Evolutionary conservation across 352 stramenopile genomes (phyloP).

Genomic region (Pythium rhizo-oryzae): DNA sequence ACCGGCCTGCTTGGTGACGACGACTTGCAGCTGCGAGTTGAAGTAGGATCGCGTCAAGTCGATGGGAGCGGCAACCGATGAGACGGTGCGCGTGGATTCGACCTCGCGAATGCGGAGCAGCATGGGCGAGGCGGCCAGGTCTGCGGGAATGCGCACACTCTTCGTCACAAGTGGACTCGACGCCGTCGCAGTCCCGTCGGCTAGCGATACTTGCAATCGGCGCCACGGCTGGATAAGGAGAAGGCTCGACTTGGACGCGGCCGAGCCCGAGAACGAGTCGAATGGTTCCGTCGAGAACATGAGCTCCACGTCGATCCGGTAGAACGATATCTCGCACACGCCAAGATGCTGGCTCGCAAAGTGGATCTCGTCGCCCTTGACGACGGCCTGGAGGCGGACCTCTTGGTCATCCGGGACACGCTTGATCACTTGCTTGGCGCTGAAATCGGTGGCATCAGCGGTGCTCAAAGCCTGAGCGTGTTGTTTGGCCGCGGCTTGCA

Average conservation of each 20-base stretch:
- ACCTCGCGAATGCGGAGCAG: conserved; percentile 47
- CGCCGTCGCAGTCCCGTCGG: neutral
- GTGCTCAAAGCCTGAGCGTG: neutral
- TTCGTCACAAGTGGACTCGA: neutral
- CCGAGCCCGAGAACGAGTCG: conserved; percentile 42
- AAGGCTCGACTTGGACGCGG: conserved; percentile 40
- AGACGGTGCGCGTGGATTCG: conserved; percentile 30
- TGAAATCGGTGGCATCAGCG: neutral
- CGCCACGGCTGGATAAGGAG: conserved; percentile 51
- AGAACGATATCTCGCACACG: conserved; percentile 50
- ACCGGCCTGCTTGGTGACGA: conserved; percentile 49
- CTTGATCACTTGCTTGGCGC: neutral
- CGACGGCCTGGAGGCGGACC: conserved; percentile 31
- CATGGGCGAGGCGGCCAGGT: conserved; percentile 43
- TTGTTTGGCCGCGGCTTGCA: conserved; percentile 1
- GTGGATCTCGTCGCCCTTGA: conserved; percentile 32
- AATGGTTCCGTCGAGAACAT: conserved; percentile 73
- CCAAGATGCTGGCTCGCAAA: conserved; percentile 38
- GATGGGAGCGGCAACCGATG: conserved; percentile 30
- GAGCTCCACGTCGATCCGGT: conserved; percentile 68
- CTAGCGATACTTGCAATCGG: conserved; percentile 36
- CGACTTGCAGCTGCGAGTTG: conserved; percentile 47
- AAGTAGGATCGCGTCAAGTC: conserved; percentile 54
- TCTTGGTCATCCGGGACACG: conserved; percentile 13
- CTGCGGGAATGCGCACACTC: conserved; percentile 14